These are phyloP conservation scores for Amanita muscaria DNA, from an alignment of 768 basidiomycete genomes.

Conservation along the genomic window DNA sequence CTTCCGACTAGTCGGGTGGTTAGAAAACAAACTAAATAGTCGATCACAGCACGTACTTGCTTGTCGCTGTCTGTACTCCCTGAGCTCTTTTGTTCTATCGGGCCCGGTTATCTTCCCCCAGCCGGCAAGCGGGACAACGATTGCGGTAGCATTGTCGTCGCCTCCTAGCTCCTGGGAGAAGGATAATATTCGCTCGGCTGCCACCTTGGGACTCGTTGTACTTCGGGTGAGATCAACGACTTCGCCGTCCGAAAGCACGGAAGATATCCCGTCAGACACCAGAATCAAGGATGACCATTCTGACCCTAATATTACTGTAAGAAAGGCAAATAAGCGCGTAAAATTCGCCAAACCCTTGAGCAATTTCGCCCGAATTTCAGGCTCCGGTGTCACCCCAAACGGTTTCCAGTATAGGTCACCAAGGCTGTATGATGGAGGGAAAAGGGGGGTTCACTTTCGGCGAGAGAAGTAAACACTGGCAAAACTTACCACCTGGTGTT, in stretches of 20 bases:
- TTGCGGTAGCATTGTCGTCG: constrained; percentile 85
- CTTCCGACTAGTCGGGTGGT: constrained; percentile 39
- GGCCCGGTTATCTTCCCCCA: constrained; percentile 80
- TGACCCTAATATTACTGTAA: constrained; percentile 36
- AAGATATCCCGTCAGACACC: constrained; percentile 91
- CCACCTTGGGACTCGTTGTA: constrained; percentile 60
- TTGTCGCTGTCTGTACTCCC: constrained; percentile 70
- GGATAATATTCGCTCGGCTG: constrained; percentile 74
- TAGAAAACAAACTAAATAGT: neutral
- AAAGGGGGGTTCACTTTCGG: too few relatives aligned
- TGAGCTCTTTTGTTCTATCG: constrained; percentile 73
- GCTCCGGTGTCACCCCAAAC: constrained; percentile 89
- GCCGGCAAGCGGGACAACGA: constrained; percentile 87
- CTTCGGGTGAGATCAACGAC: constrained; percentile 82
- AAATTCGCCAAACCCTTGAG: constrained; percentile 48
- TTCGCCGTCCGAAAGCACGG: constrained; percentile 87
- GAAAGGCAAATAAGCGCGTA: neutral
- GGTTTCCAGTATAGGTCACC: constrained; percentile 86
- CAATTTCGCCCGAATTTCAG: constrained; percentile 71
- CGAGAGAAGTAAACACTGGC: too few relatives aligned
- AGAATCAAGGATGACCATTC: constrained; percentile 85
- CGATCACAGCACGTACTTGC: constrained; percentile 34
- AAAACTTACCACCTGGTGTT: constrained; percentile 85
- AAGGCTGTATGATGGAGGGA: constrained; percentile 51
- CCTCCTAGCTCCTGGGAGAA: constrained; percentile 85